These are phyloP conservation scores for Botryotinia convoluta DNA, from an alignment of 2,329 filamentous ascomycete species.

Conservation along the genomic window DNA sequence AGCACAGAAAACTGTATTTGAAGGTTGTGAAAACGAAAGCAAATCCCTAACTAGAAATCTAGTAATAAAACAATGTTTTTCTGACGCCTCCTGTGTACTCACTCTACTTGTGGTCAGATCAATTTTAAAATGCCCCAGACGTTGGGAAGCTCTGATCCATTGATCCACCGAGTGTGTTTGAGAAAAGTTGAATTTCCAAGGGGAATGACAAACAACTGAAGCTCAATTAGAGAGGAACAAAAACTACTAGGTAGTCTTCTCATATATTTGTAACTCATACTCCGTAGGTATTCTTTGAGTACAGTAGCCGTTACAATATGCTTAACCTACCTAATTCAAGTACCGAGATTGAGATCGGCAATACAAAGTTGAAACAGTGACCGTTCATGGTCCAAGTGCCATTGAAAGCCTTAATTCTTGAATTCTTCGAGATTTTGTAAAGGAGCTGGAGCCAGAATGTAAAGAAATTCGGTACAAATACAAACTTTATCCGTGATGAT, in stretches of 20 bases:
- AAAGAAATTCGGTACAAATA: neutral
- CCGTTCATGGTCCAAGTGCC: neutral
- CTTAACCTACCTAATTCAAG: neutral
- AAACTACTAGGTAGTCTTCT: neutral
- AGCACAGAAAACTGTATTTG: too few relatives aligned
- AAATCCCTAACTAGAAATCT: neutral
- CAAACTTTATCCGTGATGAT: neutral
- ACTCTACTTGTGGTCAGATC: neutral
- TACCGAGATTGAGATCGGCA: neutral
- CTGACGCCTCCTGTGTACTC: neutral
- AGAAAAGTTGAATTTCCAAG: neutral
- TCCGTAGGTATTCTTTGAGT: neutral
- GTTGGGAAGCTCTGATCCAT: neutral
- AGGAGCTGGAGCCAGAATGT: neutral
- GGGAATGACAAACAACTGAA: neutral
- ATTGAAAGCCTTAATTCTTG: neutral
- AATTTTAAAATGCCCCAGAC: neutral
- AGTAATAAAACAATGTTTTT: neutral
- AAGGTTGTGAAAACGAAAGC: neutral
- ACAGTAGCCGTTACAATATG: neutral
- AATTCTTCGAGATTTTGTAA: neutral
- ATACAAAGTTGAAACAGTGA: neutral
- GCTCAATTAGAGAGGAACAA: neutral
- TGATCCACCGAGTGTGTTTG: slow-evolving; percentile 3
- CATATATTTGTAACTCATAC: neutral